Conservation (phyloP, 768 basidiomycete genomes). For the Calocybe gangraenosa region DNA sequence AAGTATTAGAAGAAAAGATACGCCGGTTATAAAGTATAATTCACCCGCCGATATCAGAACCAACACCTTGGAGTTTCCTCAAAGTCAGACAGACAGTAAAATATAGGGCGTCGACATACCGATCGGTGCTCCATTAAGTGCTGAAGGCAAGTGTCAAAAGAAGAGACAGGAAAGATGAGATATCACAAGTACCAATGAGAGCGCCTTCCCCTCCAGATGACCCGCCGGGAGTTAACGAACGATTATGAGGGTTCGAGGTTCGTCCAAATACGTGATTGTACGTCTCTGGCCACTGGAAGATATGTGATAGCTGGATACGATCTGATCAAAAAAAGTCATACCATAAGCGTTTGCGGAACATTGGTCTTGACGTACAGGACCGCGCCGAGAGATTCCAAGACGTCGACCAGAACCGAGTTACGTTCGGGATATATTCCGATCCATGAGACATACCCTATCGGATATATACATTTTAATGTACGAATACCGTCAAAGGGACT, state of each 20-base stretch:
- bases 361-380: conserved; percentile 72
- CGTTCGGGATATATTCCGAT: conserved; percentile 55
- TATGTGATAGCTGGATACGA: neutral
- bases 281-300: conserved; percentile 65
- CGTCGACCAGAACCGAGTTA: conserved; percentile 61
- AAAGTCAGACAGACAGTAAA: neutral
- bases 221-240: conserved; percentile 68
- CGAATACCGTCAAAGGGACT: neutral
- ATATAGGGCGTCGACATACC: conserved; percentile 21
- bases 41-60: conserved; percentile 80
- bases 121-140: conserved; percentile 40
- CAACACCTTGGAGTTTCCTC: conserved; percentile 51
- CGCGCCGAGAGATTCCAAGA: conserved; percentile 65
- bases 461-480: neutral
- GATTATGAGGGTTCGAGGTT: conserved; percentile 73
- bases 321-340: conserved; percentile 18
- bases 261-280: conserved; percentile 77
- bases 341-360: conserved; percentile 76
- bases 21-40: neutral
- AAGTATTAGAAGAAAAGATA: neutral
- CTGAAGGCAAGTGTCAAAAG: conserved; percentile 18
- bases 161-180: neutral
- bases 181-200: conserved; percentile 45
- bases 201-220: conserved; percentile 88
- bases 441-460: conserved; percentile 64